Base-by-base conservation (phyloP, 306 rosid genomes). In the Vigna trinervia region DNA sequence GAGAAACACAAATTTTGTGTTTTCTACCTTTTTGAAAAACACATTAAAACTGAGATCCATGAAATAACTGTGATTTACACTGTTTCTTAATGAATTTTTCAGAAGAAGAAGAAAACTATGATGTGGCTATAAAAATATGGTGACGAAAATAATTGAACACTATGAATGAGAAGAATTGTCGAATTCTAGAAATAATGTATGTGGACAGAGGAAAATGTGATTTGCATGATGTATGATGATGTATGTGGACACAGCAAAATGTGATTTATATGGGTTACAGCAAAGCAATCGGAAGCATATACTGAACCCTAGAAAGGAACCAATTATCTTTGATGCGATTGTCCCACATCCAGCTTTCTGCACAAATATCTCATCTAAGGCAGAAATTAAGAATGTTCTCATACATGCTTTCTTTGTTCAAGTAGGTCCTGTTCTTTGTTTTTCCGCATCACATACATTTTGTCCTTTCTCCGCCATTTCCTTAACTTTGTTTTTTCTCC, bases 361-460 rank as follows among this genome's bases (percentile, higher is more conserved):
- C 28, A 20, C 22, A 41, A 46, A 28, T 14, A 47, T 60, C 48
- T 12, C 45, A 59, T 36, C 39, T 12, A 77, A n/a, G 9, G 1
- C 48, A 34, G 65, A 47, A 74, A 45, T 45, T 45, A 45, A 45
- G 76, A 68, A 81, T 68, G 74, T 79, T 79, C 83, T 38, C 26
- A 62, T 28, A 41, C 67, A 6, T 6, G 74, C 20, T n/a, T 41
- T 80, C 68, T 64, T 72, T 41, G 0, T 30, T 52, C 50, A 51
- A 1, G 62, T 41, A 26, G 61, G 60, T 14, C 81, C 12, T 10
- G 48, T 14, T 12, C 32, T 15, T 69, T 34, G 6, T 61, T 19
- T 78, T 32, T 60, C 54, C 11, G 76, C 47, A 12, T 36, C 65
- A 51, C 63, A 69, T 1, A 10, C 12, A 1, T 70, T 50, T 50